Evolutionary conservation across 1,284 basidiomycete species (phyloP).

Genomic region (Ganoderma lucidum): DNA sequence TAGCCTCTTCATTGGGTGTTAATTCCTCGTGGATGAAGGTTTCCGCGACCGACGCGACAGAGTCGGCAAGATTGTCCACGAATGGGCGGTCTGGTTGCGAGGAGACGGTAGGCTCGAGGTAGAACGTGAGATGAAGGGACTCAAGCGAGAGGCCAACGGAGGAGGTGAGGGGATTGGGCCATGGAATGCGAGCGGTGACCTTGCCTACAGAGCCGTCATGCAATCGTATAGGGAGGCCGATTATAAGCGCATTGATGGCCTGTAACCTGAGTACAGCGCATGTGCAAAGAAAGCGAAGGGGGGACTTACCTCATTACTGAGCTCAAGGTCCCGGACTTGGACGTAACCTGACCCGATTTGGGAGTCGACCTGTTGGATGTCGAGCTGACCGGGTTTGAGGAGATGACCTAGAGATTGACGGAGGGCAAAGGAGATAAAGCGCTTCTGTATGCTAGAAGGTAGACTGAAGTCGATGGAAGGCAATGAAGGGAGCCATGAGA

Average conservation of each 20-base stretch:
- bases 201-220: slow-evolving; percentile 77
- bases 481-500: slow-evolving; percentile 66
- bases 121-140: slow-evolving; percentile 68
- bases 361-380: slow-evolving; percentile 88
- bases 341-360: slow-evolving; percentile 91
- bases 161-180: slow-evolving; percentile 79
- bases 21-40: slow-evolving; percentile 88
- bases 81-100: slow-evolving; percentile 29
- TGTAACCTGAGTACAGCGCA: slow-evolving; percentile 42
- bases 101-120: slow-evolving; percentile 48
- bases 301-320: slow-evolving; percentile 75
- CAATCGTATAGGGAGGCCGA: slow-evolving; percentile 73
- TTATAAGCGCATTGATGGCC: slow-evolving; percentile 84
- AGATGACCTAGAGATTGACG: slow-evolving; percentile 87
- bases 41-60: slow-evolving; percentile 83
- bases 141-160: slow-evolving; percentile 73
- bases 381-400: slow-evolving; percentile 88
- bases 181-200: slow-evolving; percentile 79
- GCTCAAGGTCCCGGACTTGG: slow-evolving; percentile 84
- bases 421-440: slow-evolving; percentile 91
- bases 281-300: background rate
- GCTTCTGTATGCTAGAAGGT: slow-evolving; percentile 85
- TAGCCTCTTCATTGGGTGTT: slow-evolving; percentile 72
- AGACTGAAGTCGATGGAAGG: slow-evolving; percentile 75
- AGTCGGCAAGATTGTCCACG: slow-evolving; percentile 68